These are phyloP conservation scores for Luffa acutangula DNA, from an alignment of 306 rosid species.

Conservation along the genomic window DNA sequence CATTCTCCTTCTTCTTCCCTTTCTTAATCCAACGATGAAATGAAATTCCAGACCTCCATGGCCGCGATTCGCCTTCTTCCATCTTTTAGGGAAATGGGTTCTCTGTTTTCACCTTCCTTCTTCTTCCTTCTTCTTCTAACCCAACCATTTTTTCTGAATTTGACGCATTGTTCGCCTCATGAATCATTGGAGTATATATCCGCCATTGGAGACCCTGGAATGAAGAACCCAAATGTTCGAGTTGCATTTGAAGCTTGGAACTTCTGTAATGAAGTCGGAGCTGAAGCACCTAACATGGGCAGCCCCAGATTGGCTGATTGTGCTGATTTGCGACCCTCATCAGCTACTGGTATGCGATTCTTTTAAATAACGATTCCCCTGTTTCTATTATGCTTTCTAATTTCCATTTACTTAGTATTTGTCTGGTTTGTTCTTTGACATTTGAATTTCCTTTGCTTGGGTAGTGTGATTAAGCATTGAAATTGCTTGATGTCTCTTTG, in stretches of 20 bases:
- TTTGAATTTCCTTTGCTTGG: too few species aligned
- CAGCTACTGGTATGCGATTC: background rate
- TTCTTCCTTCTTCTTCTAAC: background rate
- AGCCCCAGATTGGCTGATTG: slow-evolving; percentile 61
- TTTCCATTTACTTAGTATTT: background rate
- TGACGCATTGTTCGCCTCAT: background rate
- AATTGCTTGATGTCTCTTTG: too few species aligned
- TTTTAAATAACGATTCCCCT: too few species aligned
- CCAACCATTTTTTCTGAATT: background rate
- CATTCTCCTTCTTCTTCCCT: background rate
- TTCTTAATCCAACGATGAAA: background rate
- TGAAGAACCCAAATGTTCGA: slow-evolving; percentile 34
- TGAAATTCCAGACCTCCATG: background rate
- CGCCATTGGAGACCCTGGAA: slow-evolving; percentile 45
- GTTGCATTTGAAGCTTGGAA: slow-evolving; percentile 58
- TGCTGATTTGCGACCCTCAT: slow-evolving; percentile 19
- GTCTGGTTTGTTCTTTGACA: background rate
- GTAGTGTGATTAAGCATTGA: too few species aligned
- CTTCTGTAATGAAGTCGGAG: slow-evolving; percentile 52
- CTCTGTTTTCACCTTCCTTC: background rate
- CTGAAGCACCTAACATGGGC: slow-evolving; percentile 45
- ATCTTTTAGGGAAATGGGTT: background rate
- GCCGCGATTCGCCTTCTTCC: background rate
- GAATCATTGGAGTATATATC: slow-evolving; percentile 21
- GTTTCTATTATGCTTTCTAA: slow-evolving; percentile 2